These are phyloP conservation scores for Cladophialophora yegresii DNA, from an alignment of 2,329 filamentous ascomycete genomes.

Conservation along the genomic window DNA sequence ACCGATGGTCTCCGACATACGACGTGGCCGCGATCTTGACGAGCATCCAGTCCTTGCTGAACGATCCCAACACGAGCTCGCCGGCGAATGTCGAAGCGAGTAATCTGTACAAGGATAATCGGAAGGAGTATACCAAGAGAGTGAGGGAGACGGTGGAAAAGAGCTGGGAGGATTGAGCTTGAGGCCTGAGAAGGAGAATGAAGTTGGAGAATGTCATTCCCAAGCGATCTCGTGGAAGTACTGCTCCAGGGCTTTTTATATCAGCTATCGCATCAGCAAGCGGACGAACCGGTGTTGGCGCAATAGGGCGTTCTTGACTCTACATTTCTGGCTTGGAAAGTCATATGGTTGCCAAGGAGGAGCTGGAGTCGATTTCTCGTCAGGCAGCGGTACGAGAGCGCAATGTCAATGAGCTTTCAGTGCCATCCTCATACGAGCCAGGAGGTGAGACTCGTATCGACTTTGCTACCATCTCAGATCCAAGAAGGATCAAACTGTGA, in stretches of 20 bases:
- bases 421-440: background rate
- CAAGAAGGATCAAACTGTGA: background rate
- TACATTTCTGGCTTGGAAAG: background rate
- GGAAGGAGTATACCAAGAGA: conserved; percentile 88
- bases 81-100: conserved; percentile 97
- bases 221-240: background rate
- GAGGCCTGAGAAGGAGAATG: background rate
- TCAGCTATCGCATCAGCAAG: background rate
- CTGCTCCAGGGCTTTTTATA: background rate
- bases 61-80: conserved; percentile 97
- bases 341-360: background rate
- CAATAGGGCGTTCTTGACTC: background rate
- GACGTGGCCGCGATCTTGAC: conserved; percentile 96
- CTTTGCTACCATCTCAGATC: background rate
- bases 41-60: conserved; percentile 94
- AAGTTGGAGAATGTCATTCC: background rate
- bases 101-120: conserved; percentile 97
- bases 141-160: conserved; percentile 69
- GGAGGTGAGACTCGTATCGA: background rate
- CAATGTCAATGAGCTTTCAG: background rate
- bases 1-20: conserved; percentile 97
- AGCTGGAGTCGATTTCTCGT: background rate
- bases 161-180: conserved; percentile 85
- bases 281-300: background rate
- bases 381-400: background rate